Conservation (phyloP, 176 grass and related monocot genomes). For the Paspalum vaginatum region DNA sequence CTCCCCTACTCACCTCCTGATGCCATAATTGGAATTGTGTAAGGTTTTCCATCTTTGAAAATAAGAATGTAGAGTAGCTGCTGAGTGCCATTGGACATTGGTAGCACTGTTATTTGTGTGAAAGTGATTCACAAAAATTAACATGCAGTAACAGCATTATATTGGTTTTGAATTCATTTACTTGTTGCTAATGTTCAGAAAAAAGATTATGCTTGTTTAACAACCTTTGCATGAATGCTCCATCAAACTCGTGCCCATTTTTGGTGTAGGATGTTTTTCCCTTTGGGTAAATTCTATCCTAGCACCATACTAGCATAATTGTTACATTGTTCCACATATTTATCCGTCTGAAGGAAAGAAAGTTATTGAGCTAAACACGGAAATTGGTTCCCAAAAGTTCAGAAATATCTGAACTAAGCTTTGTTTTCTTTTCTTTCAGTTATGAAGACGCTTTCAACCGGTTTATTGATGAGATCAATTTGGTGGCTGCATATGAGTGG, state of each 20-base stretch:
- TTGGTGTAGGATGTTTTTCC: not conserved
- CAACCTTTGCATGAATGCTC: not conserved
- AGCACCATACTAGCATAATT: not conserved
- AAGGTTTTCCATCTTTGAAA: constrained; percentile 45
- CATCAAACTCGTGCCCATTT: not conserved
- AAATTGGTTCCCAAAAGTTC: not conserved
- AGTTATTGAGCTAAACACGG: not conserved
- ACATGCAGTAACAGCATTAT: constrained; percentile 15
- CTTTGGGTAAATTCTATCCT: not conserved
- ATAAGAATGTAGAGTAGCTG: constrained; percentile 3
- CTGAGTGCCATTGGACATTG: constrained; percentile 21
- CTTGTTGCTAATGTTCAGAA: constrained; percentile 6
- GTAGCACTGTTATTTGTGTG: constrained; percentile 17
- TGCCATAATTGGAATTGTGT: constrained; percentile 99
- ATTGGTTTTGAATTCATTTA: constrained; percentile 12
- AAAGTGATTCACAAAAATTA: not conserved
- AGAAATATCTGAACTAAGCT: not conserved
- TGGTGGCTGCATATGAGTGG: constrained; percentile 94
- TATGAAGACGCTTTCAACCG: constrained; percentile 99
- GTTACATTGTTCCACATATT: constrained; percentile 6
- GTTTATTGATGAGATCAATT: constrained; percentile 97
- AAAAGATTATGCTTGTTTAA: not conserved
- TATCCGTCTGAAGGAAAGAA: not conserved
- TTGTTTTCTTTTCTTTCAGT: constrained; percentile 46
- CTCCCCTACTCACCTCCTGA: constrained; percentile 96